Evolutionary conservation across 345 rosid species (phyloP).

Genomic region (Geranium rotundifolium): DNA sequence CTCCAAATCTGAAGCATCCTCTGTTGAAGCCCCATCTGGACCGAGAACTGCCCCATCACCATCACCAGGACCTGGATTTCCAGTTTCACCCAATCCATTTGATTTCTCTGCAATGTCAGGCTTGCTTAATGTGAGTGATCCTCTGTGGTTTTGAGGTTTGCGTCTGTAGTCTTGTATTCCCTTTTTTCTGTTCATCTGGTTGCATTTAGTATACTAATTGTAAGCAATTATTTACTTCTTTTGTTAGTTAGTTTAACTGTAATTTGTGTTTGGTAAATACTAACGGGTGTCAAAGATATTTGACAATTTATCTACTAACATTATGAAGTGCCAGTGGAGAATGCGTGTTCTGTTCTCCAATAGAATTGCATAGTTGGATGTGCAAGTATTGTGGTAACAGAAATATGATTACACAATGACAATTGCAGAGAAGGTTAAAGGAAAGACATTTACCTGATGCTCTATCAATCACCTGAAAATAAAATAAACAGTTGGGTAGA

Average conservation of each 20-base stretch:
- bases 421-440: not conserved
- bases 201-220: not conserved
- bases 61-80: constrained; percentile 25
- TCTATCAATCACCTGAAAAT: too few relatives aligned
- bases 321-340: not conserved
- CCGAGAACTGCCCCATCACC: constrained; percentile 26
- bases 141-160: not conserved
- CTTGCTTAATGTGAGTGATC: constrained; percentile 56
- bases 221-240: too few relatives aligned
- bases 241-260: not conserved
- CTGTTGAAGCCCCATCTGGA: constrained; percentile 35
- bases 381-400: not conserved
- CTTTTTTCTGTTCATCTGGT: not conserved
- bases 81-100: constrained; percentile 58
- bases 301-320: not conserved
- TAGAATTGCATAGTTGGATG: not conserved
- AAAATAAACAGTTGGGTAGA: too few relatives aligned
- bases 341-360: too few relatives aligned
- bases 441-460: too few relatives aligned
- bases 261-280: too few relatives aligned
- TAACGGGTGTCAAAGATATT: too few relatives aligned
- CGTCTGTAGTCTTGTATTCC: not conserved
- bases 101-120: constrained; percentile 85
- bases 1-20: constrained; percentile 38
- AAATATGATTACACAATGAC: not conserved